These are phyloP conservation scores for Gypsophila paniculata DNA, from an alignment of 179 eudicot species.

Conservation along the genomic window DNA sequence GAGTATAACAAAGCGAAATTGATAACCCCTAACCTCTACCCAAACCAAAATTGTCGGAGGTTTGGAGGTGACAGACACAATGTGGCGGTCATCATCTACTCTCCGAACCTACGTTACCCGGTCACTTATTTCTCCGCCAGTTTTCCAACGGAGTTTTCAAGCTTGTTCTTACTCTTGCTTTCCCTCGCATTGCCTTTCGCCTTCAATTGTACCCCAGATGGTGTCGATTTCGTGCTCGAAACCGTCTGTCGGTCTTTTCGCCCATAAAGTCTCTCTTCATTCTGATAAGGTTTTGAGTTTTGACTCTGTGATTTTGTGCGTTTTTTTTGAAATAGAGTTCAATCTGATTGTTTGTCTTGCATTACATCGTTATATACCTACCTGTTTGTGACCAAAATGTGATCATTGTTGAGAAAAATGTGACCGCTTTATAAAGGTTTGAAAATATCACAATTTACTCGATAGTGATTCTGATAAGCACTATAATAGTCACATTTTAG, in stretches of 20 bases:
- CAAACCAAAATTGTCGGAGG: not conserved
- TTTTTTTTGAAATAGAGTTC: not conserved
- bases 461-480: not conserved
- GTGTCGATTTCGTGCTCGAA: not conserved
- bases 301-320: not conserved
- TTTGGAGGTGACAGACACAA: not conserved
- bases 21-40: not conserved
- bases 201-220: slow-evolving; percentile 5
- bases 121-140: slow-evolving; percentile 9
- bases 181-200: slow-evolving; percentile 4
- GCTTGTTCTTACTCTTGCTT: not conserved
- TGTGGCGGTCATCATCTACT: slow-evolving; percentile 32
- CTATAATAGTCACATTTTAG: no score
- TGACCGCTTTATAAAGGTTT: not conserved
- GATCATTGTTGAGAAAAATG: not conserved
- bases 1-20: not conserved
- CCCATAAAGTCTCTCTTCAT: not conserved
- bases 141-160: slow-evolving; percentile 5
- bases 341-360: not conserved
- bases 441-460: not conserved
- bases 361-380: no score
- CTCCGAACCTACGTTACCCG: slow-evolving; percentile 16
- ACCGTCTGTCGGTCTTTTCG: not conserved
- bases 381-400: not conserved
- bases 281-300: slow-evolving; percentile 25